Conservation (phyloP, 371 early-diverging fungal genomes). For the Apophysomyces variabilis region DNA sequence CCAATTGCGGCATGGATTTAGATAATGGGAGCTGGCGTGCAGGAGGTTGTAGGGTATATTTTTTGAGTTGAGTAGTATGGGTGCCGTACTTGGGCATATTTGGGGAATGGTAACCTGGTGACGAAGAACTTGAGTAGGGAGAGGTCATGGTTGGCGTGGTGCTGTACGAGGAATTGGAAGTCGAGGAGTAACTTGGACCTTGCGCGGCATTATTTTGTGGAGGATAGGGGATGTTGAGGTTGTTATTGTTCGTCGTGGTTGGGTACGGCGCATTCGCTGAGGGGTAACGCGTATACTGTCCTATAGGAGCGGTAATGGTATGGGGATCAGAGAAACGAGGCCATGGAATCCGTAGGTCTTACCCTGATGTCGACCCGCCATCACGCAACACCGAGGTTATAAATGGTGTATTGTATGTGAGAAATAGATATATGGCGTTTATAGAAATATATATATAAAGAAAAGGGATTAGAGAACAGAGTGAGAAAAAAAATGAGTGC, state of each 20-base stretch:
- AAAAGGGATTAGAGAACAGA: background rate
- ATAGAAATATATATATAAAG: background rate
- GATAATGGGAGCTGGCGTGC: slow-evolving; percentile 44
- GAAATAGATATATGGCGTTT: too few relatives aligned
- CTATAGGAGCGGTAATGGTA: slow-evolving; percentile 19
- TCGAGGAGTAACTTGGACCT: slow-evolving; percentile 27
- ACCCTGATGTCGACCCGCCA: slow-evolving; percentile 37
- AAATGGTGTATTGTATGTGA: background rate
- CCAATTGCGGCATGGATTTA: slow-evolving; percentile 54
- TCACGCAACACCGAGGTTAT: slow-evolving; percentile 9
- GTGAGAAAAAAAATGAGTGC: background rate
- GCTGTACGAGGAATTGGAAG: slow-evolving; percentile 26
- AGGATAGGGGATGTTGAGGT: slow-evolving; percentile 44
- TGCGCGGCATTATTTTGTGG: slow-evolving; percentile 25
- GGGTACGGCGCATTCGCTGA: slow-evolving; percentile 32
- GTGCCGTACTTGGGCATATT: slow-evolving; percentile 32
- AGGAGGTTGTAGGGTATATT: slow-evolving; percentile 60
- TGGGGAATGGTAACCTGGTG: slow-evolving; percentile 54
- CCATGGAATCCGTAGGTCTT: background rate
- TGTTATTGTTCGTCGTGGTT: slow-evolving; percentile 28
- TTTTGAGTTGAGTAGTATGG: slow-evolving; percentile 38
- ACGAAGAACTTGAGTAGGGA: slow-evolving; percentile 52
- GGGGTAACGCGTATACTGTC: slow-evolving; percentile 52
- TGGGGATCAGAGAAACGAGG: background rate
- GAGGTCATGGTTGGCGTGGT: slow-evolving; percentile 44